Base-by-base conservation (phyloP, 2,329 filamentous ascomycete species). In the Graphium sp. region DNA sequence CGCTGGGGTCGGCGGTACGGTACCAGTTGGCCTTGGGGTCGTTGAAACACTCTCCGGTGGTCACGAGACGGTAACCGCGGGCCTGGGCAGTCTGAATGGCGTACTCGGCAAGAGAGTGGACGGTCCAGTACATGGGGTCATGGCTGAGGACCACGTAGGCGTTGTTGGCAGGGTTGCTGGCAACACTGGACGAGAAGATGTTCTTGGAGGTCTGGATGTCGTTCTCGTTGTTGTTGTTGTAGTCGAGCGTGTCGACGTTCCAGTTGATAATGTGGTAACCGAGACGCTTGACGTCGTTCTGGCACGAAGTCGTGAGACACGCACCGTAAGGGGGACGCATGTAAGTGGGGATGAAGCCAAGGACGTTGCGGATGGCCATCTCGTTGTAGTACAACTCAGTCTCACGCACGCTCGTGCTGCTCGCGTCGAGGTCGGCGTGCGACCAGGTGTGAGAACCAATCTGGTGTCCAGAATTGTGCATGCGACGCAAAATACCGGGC, bases 211-310 rank as follows among this genome's bases (percentile, higher is more conserved):
- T n/a, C n/a, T n/a, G n/a, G 35, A 66, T 56, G 31, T 55, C 57
- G 17, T 49, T 42, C 34, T 56, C 48, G 36, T 71, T 57, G 15
- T 50, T 43, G 34, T 56, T 48, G 35, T 71, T 68, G 35, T 57
- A 53, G 22, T 58, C 45, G 3, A 62, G 53, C 8, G 48, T 48
- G 31, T 58, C 53, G 37, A 67, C 60, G 38, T 64, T 50, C 41
- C 66, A 73, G 45, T 74, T 69, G 36, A 62, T 52, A 35, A 69
- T 44, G 40, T 72, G 65, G 44, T 72, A 72, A 23, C 59, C 62
- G 17, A 68, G 42, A 15, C 37, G 37, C 3, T 35, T 41, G 38
- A 59, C n/a, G n/a, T n/a, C n/a, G 37, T 18, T 49, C 39, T 3
- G 38, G 36, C 26, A 48, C 39, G 35, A 52, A 55, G 6, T 32